Base-by-base conservation (phyloP, 768 basidiomycete species). In the Crepidotus variabilis region DNA sequence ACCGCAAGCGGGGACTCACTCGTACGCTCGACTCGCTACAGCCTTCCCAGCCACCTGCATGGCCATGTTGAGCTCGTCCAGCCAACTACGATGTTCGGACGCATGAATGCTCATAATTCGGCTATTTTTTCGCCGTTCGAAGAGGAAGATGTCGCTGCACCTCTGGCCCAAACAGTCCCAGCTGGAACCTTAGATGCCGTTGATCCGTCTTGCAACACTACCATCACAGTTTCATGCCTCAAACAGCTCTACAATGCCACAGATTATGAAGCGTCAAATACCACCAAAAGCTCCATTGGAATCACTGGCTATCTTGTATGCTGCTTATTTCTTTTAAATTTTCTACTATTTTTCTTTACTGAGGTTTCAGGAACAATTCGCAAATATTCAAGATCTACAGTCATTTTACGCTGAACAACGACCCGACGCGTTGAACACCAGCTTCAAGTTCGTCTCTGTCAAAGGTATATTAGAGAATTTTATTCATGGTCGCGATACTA, bases 61-160 rank as follows among this genome's bases (percentile, higher is more conserved):
- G 72, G 74, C 1, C 86, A 89, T 62, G 65, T 89, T 51, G 85
- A 88, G 49, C 69, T 88, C 32, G 71, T 90, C 32, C 84, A 87
- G 55, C 88, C 88, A 0, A 88, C 88, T 0, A 89, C 86, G 1
- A 77, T 81, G 67, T 90, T 89, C 59, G 75, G 78, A n/a, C 77
- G 78, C 52, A 70, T 80, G 54, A 79, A 75, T 58, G 68, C 69
- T 6, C 70, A 79, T 52, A 75, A 63, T 59, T 77, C 78, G 10
- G 80, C 72, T 0, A 60, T 82, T 61, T 18, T 47, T 59, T 51
- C 36, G 39, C 16, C 39, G 35, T 51, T 57, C 2, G 39, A 43
- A 11, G 39, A 43, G 18, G 13, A 16, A 20, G 39, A 43, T 3
- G 13, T 20, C 39, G 39, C 39, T 43, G 13, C 18, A 20, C 39